phyloP scores from a whole-genome alignment of 108 stramenopile genomes.

The Skeletonema potamos region DNA sequence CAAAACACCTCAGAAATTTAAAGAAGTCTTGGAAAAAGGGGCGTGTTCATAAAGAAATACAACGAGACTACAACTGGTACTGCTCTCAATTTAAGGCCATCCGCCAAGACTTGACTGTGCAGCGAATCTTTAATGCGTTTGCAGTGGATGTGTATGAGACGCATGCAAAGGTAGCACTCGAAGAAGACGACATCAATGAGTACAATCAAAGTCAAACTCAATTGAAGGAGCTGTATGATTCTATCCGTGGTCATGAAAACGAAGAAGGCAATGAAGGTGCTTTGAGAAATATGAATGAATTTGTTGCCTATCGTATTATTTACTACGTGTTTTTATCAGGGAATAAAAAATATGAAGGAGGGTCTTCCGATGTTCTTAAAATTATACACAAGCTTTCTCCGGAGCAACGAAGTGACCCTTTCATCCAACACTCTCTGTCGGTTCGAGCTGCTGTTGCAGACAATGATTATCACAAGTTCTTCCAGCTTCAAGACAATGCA shows the following conservation, averaged over 20 bases:
- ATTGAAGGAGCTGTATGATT: constrained; percentile 70
- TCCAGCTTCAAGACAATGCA: constrained; percentile 51
- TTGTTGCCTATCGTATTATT: constrained; percentile 79
- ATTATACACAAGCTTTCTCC: constrained; percentile 57
- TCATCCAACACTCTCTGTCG: constrained; percentile 62
- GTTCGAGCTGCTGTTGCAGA: constrained; percentile 73
- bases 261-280: constrained; percentile 25
- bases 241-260: constrained; percentile 22
- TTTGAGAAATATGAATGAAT: constrained; percentile 64
- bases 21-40: constrained; percentile 39
- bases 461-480: constrained; percentile 69
- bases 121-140: constrained; percentile 86
- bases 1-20: constrained; percentile 60
- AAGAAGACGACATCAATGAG: constrained; percentile 85
- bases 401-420: constrained; percentile 51
- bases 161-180: constrained; percentile 93
- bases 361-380: constrained; percentile 65
- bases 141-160: constrained; percentile 93
- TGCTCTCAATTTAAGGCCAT: constrained; percentile 94
- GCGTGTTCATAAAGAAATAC: constrained; percentile 21
- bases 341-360: constrained; percentile 67
- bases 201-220: constrained; percentile 98
- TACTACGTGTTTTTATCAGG: constrained; percentile 77
- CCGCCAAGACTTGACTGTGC: constrained; percentile 95
- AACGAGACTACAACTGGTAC: constrained; percentile 81